Conservation (phyloP, 257 asterid genomes). For the Voacanga thouarsii region DNA sequence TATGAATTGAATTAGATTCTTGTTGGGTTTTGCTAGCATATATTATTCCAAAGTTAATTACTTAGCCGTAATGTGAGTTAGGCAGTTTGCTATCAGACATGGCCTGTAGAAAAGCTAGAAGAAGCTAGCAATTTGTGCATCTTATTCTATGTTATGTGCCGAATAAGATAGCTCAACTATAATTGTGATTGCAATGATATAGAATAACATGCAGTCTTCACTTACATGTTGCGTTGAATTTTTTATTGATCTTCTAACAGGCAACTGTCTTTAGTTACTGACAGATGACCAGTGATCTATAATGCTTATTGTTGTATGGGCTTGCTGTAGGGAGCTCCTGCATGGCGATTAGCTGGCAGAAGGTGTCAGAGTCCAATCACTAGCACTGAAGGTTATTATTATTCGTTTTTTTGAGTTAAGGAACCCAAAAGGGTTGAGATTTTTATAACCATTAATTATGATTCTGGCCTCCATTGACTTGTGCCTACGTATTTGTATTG, state of each 20-base stretch:
- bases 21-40: not conserved
- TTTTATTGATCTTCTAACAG: not conserved
- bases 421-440: not conserved
- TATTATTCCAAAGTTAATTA: not conserved
- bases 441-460: not conserved
- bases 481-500: not conserved
- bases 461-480: not conserved
- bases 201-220: not conserved
- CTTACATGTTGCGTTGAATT: not conserved
- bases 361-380: not conserved
- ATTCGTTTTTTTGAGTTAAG: not conserved
- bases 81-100: not conserved
- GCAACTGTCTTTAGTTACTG: not conserved
- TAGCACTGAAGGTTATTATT: not conserved
- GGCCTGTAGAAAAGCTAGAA: not conserved
- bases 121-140: not conserved
- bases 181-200: not conserved
- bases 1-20: not conserved
- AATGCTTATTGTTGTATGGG: not conserved
- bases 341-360: not conserved
- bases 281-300: slow-evolving; percentile 1
- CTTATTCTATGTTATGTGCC: not conserved
- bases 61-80: not conserved
- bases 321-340: slow-evolving; percentile 1
- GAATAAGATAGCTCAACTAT: not conserved